Base-by-base conservation (phyloP, 257 asterid species). In the Ligustrum vulgare region DNA sequence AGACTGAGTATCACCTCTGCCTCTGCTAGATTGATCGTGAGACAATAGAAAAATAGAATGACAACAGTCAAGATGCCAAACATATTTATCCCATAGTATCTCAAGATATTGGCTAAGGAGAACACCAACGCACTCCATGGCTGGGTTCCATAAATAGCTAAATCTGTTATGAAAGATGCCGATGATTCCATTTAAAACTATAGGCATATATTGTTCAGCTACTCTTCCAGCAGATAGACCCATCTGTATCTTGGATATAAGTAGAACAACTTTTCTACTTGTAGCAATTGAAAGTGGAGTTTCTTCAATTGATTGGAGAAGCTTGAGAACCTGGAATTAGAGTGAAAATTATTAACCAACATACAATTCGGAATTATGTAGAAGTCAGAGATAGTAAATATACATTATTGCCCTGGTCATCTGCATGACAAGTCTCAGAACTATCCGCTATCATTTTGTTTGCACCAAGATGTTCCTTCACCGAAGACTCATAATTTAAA, bases 151-250 rank as follows among this genome's bases (percentile, higher is more conserved):
- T 75, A 90, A 80, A 70, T 76, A 74, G 82, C 87, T 88, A 78
- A 92, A 88, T 72, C 91, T 86, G 83, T 87, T 89, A 80, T 94
- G 91, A 67, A 94, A 82, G 78, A 94, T 84, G 79, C 97, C 99
- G 36, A 94, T 77, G 72, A 86, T 77, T 81, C 99, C 99, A 83
- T 77, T 67, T 75, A 94, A 82, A 77, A 84, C 84, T 39, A 81
- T 78, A 75, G 91, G 84, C 54, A 89, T 73, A 80, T 89, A 91
- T 70, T 82, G 82, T 70, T 86, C 89, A 70, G 91, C 84, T 76
- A 93, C 79, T 82, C 83, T 84, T 63, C 74, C 76, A 71, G 91
- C 80, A 82, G 87, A 85, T 74, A 93, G 79, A 76, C 77, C 83
- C 88, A 72, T 88, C 80, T 91, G 96, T 80, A 94, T 84, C 73